Base-by-base conservation (phyloP, 805 yeast species). In the Brettanomyces nanus region DNA sequence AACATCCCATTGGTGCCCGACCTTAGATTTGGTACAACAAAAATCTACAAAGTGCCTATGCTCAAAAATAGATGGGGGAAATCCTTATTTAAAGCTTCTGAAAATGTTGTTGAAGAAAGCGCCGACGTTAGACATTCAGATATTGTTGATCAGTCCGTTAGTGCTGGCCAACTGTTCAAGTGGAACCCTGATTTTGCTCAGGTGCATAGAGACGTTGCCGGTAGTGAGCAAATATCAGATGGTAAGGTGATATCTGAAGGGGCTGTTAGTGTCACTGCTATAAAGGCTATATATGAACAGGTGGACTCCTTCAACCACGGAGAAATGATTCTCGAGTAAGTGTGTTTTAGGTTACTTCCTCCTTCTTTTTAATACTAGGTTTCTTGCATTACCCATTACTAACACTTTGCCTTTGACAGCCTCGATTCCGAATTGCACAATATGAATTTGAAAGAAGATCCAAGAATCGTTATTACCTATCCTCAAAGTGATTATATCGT, bases 121-220 rank as follows among this genome's bases (percentile, higher is more conserved):
- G 45, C 39, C 2, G 53, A 55, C 4, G 52, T 51, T 3, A 20
- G 25, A 4, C 45, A 42, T 27, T 14, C 28, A 11, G 78, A 73
- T 43, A 72, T 75, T 37, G 71, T 74, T 28, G 77, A 69, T 45
- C 69, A 64, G 17, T 59, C 67, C 3, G 62, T 63, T 19, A 36
- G 51, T 3, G 55, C 60, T 18, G 62, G 72, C 17, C 64, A 71
- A 22, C 68, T 72, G 39, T 92, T 77, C 59, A 65, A 63, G 43
- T 90, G 98, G 98, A 67, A 68, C 31, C 98, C 98, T 1, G 76
- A 87, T 53, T 86, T 85, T 59, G 72, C 70, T 31, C 60, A 68
- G 19, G 86, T 83, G 11, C 82, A 80, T 52, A 63, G 71, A 35
- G 67, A 71, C 6, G 73, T 75, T 11, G 49, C 57, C 15, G 61